Percentiles rank a stretch among this genome's conserved stretches.
phyloP scores from a whole-genome alignment of 805 yeast genomes.

The Brettanomyces nanus region DNA sequence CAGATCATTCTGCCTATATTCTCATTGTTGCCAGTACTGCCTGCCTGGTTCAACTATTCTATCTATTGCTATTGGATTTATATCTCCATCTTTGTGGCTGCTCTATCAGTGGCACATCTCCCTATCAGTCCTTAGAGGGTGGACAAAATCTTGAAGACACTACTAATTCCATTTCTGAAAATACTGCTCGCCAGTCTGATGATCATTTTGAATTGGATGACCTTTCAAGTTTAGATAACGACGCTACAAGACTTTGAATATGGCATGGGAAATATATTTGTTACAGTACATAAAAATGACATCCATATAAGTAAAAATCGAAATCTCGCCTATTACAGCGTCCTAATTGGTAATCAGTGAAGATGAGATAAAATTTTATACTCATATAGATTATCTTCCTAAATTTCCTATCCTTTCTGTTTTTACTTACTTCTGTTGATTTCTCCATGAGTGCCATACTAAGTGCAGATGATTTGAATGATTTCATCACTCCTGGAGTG shows the following conservation, averaged over 20 bases:
- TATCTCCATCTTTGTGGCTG: slow-evolving; percentile 30
- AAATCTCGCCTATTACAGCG: too few species aligned
- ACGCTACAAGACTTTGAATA: not conserved
- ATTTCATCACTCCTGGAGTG: slow-evolving; percentile 87
- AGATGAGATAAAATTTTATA: too few species aligned
- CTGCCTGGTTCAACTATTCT: slow-evolving; percentile 61
- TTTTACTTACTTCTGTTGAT: too few species aligned
- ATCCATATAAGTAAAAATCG: too few species aligned
- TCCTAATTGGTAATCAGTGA: too few species aligned
- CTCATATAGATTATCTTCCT: too few species aligned
- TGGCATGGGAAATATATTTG: not conserved
- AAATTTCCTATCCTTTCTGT: too few species aligned
- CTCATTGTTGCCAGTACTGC: slow-evolving; percentile 67
- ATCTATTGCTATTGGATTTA: slow-evolving; percentile 47
- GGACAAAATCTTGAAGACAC: not conserved
- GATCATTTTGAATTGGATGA: not conserved
- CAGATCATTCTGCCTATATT: slow-evolving; percentile 81
- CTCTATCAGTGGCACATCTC: not conserved
- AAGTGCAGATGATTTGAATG: slow-evolving; percentile 87
- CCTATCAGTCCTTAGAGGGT: not conserved
- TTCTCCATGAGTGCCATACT: slow-evolving; percentile 84
- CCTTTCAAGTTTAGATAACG: not conserved
- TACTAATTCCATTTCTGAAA: too few species aligned
- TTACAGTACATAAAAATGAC: too few species aligned
- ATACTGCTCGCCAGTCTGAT: too few species aligned